Evolutionary conservation across 1,284 basidiomycete species (phyloP).

Genomic region (Trichosporon sp.): DNA sequence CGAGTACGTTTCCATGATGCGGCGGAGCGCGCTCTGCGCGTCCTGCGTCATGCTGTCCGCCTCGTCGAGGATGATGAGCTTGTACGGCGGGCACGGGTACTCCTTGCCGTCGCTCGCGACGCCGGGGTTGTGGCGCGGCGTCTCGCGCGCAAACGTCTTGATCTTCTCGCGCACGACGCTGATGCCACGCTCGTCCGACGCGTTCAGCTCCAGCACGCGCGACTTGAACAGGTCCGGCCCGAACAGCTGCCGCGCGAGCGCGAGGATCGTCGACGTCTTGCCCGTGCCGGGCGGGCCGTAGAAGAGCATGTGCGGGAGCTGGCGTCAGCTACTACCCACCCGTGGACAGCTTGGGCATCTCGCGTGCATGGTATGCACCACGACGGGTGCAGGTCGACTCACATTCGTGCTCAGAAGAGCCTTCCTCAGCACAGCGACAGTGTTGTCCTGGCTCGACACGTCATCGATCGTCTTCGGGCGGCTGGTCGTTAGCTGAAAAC

Average conservation of each 20-base stretch:
- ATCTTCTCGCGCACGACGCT: conserved; percentile 95
- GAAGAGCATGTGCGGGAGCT: conserved; percentile 99
- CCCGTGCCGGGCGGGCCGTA: conserved; percentile 99
- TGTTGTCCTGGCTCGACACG: conserved; percentile 94
- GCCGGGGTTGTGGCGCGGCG: conserved; percentile 70
- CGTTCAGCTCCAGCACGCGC: conserved; percentile 96
- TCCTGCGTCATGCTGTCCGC: conserved; percentile 99
- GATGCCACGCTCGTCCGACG: conserved; percentile 97
- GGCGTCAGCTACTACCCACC: conserved; percentile 18
- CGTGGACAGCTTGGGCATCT: too few relatives aligned
- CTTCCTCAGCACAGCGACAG: conserved; percentile 84
- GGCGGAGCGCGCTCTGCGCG: conserved; percentile 87
- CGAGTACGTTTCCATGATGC: conserved; percentile 98
- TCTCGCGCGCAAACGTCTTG: conserved; percentile 96
- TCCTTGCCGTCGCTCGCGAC: conserved; percentile 69
- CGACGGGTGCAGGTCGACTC: too few relatives aligned
- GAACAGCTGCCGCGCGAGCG: conserved; percentile 87
- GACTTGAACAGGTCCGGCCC: conserved; percentile 93
- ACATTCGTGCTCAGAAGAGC: conserved; percentile 90
- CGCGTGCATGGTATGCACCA: too few relatives aligned
- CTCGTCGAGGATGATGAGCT: conserved; percentile 98
- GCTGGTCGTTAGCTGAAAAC: conserved; percentile 51
- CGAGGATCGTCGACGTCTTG: conserved; percentile 95
- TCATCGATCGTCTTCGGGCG: conserved; percentile 98
- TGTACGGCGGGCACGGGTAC: conserved; percentile 97